Percentiles rank a stretch among this genome's conserved stretches.
phyloP scores from a whole-genome alignment of 2,329 filamentous ascomycete genomes.

The Penicillium sp. region DNA sequence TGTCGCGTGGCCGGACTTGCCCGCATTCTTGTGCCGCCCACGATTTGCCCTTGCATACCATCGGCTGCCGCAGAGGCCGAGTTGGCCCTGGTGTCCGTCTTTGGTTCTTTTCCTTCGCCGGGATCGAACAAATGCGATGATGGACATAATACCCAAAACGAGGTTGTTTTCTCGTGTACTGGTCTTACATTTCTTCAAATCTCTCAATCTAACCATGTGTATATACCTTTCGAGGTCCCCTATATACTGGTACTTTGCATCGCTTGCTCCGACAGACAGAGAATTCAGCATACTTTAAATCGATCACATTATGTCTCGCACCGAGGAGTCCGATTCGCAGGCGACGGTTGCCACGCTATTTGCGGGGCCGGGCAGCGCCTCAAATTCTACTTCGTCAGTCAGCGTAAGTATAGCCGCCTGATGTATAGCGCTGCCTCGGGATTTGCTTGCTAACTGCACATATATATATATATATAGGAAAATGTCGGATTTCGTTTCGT shows the following conservation, averaged over 20 bases:
- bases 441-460: not conserved
- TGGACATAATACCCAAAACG: constrained; percentile 5
- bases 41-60: constrained; percentile 22
- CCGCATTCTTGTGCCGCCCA: constrained; percentile 21
- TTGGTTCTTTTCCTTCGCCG: constrained; percentile 5
- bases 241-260: constrained; percentile 2
- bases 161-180: not conserved
- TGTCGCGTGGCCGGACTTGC: constrained; percentile 20
- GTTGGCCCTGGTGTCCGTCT: constrained; percentile 2
- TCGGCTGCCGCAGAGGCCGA: constrained; percentile 7
- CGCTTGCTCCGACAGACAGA: not conserved
- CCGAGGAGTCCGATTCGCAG: constrained; percentile 23
- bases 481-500: constrained; percentile 36
- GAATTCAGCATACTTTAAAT: constrained; percentile 6
- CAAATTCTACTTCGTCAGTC: constrained; percentile 32
- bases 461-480: constrained; percentile 23
- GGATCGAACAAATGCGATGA: constrained; percentile 2
- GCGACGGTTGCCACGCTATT: constrained; percentile 37
- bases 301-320: constrained; percentile 14
- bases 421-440: not conserved
- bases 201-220: constrained; percentile 2
- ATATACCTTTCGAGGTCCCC: constrained; percentile 1
- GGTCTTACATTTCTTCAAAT: not conserved
- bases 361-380: constrained; percentile 32
- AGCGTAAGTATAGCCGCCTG: constrained; percentile 31